These are phyloP conservation scores for Jamesozyma spencerorum DNA, from an alignment of 805 yeast genomes.

Conservation along the genomic window DNA sequence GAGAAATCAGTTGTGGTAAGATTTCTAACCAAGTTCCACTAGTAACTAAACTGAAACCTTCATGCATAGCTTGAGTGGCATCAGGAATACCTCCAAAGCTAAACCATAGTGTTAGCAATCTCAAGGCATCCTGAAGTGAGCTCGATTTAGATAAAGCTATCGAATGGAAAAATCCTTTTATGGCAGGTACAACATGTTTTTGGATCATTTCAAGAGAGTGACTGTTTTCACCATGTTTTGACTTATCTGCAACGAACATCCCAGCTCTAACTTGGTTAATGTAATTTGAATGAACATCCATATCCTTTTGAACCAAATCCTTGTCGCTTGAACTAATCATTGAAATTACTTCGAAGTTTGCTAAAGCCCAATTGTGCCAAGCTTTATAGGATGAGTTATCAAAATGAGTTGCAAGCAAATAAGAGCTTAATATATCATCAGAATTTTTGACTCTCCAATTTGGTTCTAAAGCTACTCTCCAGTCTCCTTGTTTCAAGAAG, in stretches of 20 bases:
- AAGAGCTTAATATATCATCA: conserved; percentile 83
- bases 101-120: conserved; percentile 90
- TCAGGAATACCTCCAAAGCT: conserved; percentile 90
- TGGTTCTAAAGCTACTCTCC: conserved; percentile 79
- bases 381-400: conserved; percentile 94
- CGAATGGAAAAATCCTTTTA: conserved; percentile 90
- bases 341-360: conserved; percentile 90
- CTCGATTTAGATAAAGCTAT: conserved; percentile 79
- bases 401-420: conserved; percentile 87
- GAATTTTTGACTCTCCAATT: conserved; percentile 75
- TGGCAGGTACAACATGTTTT: conserved; percentile 91
- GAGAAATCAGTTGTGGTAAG: conserved; percentile 88
- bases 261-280: conserved; percentile 16
- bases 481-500: conserved; percentile 94
- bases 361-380: conserved; percentile 99
- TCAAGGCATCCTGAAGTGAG: conserved; percentile 84
- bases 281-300: conserved; percentile 6
- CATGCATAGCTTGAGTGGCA: conserved; percentile 81
- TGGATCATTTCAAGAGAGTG: conserved; percentile 51
- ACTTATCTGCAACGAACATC: conserved; percentile 26
- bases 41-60: conserved; percentile 81
- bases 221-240: conserved; percentile 20
- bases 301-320: not conserved
- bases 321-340: conserved; percentile 33
- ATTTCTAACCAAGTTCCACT: conserved; percentile 94